These are phyloP conservation scores for Cladosporium sp. DNA, from an alignment of 2,329 filamentous ascomycete genomes.

Conservation along the genomic window DNA sequence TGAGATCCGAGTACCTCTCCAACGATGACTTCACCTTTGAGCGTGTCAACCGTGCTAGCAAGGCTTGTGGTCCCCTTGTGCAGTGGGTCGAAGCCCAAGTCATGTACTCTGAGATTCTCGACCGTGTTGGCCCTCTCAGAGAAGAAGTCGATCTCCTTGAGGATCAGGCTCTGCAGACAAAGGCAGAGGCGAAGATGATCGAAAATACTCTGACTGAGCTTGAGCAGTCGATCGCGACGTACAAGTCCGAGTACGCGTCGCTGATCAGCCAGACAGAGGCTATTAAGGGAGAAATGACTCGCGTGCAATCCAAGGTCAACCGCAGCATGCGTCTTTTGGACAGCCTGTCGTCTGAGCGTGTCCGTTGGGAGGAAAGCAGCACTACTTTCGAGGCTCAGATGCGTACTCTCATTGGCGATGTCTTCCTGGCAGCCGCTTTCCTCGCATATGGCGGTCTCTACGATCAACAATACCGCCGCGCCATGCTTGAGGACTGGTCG, in stretches of 20 bases:
- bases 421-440: conserved; percentile 94
- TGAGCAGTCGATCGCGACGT: conserved; percentile 87
- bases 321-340: conserved; percentile 92
- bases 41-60: conserved; percentile 92
- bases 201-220: conserved; percentile 82
- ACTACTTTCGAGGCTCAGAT: conserved; percentile 98
- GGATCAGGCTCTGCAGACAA: conserved; percentile 85
- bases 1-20: conserved; percentile 88
- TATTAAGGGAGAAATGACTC: conserved; percentile 95
- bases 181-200: conserved; percentile 88
- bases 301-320: conserved; percentile 97
- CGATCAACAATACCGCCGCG: conserved; percentile 96
- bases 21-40: conserved; percentile 97
- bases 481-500: conserved; percentile 97
- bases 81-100: conserved; percentile 98
- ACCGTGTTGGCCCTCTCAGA: conserved; percentile 87
- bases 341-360: conserved; percentile 89
- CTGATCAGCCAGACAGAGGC: conserved; percentile 96
- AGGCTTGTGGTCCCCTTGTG: conserved; percentile 93
- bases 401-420: conserved; percentile 91
- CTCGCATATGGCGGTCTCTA: conserved; percentile 95
- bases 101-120: conserved; percentile 95
- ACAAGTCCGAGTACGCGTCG: conserved; percentile 94
- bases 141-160: conserved; percentile 87
- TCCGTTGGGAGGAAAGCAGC: conserved; percentile 94